These are phyloP conservation scores for Penicillium aurantiogriseum DNA, from an alignment of 2,329 filamentous ascomycete genomes.

Conservation along the genomic window DNA sequence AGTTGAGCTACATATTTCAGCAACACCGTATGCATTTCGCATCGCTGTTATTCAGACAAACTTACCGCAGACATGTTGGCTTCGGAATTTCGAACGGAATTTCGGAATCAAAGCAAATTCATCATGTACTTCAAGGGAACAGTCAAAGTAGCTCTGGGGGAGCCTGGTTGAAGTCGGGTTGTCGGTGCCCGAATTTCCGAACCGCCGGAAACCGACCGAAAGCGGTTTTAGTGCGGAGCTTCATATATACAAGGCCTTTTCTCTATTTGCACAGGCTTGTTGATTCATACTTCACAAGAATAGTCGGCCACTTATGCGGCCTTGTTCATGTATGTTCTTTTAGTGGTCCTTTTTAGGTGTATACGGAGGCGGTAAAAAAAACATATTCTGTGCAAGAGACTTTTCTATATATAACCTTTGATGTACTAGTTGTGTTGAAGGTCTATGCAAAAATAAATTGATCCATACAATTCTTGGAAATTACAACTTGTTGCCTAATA, in stretches of 20 bases:
- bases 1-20: not conserved
- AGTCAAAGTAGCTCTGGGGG: not conserved
- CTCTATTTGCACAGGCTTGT: not conserved
- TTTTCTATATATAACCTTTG: too few relatives aligned
- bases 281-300: too few relatives aligned
- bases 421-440: too few relatives aligned
- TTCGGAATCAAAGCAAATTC: not conserved
- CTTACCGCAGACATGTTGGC: constrained; percentile 4
- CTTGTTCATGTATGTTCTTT: too few relatives aligned
- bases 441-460: too few relatives aligned
- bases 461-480: too few relatives aligned
- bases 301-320: too few relatives aligned
- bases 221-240: not conserved
- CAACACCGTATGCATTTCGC: not conserved
- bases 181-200: constrained; percentile 11
- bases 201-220: constrained; percentile 16
- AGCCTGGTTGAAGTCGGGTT: not conserved
- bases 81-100: not conserved
- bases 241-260: not conserved
- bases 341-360: too few relatives aligned
- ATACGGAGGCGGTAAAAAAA: too few relatives aligned
- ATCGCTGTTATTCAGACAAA: not conserved
- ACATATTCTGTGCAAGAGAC: too few relatives aligned
- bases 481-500: not conserved
- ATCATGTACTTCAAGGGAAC: not conserved